Percentiles rank a stretch among this genome's conserved stretches.
These are phyloP conservation scores for Pseudodiploospora longispora DNA, from an alignment of 2,329 filamentous ascomycete species.

Conservation along the genomic window DNA sequence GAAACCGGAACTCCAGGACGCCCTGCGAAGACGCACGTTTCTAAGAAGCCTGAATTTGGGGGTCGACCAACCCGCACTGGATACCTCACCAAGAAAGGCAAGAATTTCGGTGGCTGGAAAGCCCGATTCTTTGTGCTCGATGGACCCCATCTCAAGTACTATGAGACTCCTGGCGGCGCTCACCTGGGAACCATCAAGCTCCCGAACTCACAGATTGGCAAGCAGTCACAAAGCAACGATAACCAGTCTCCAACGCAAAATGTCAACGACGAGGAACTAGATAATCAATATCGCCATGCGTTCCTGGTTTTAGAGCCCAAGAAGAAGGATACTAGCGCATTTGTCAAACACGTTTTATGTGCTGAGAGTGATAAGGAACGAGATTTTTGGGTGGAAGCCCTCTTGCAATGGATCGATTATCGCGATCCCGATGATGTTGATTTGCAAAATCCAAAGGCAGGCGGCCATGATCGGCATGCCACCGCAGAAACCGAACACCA, in stretches of 20 bases:
- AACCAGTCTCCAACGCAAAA: slow-evolving; percentile 53
- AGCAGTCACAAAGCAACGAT: slow-evolving; percentile 54
- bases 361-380: slow-evolving; percentile 90
- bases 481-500: slow-evolving; percentile 24
- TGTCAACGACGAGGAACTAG: slow-evolving; percentile 59
- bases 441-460: slow-evolving; percentile 19
- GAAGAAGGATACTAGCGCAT: slow-evolving; percentile 81
- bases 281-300: slow-evolving; percentile 93
- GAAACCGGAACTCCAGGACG: slow-evolving; percentile 33
- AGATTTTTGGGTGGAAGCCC: slow-evolving; percentile 85
- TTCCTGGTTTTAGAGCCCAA: slow-evolving; percentile 94
- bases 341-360: slow-evolving; percentile 89
- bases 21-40: slow-evolving; percentile 4
- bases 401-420: slow-evolving; percentile 83
- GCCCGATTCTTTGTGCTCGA: slow-evolving; percentile 59
- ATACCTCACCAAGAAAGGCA: slow-evolving; percentile 92
- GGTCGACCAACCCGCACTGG: slow-evolving; percentile 70
- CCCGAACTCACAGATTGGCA: slow-evolving; percentile 83
- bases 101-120: slow-evolving; percentile 99
- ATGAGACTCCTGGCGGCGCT: slow-evolving; percentile 80
- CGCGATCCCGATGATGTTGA: slow-evolving; percentile 49
- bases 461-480: slow-evolving; percentile 31
- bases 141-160: slow-evolving; percentile 70
- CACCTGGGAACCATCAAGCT: slow-evolving; percentile 93
- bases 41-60: slow-evolving; percentile 41